Base-by-base conservation (phyloP, 2,329 filamentous ascomycete species). In the Alternaria burnsii region DNA sequence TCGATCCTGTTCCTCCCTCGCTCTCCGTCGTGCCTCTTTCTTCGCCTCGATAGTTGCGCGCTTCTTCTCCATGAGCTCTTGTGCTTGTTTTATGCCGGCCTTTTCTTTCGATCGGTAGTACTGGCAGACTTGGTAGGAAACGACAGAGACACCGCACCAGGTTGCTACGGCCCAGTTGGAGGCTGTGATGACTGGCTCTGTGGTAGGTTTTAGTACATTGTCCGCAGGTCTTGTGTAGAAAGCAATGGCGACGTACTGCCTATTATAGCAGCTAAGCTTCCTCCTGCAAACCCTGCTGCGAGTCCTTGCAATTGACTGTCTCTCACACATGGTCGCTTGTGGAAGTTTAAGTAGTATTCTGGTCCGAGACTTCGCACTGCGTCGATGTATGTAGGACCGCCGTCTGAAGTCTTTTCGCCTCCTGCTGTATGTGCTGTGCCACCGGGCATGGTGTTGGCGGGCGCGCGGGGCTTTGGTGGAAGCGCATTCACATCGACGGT, bases 231-330 rank as follows among this genome's bases (percentile, higher is more conserved):
- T n/a, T n/a, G 11, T 36, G 2, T 18, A 36, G 14, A 9, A 5
- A 7, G 12, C 9, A 10, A 34, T 36, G 36, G 20, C 32, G 11
- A 61, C 83, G 68, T 83, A 96, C 93, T 90, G 81, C 91, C 88
- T 68, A 93, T 80, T 22, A 97, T 83, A 71, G 89, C 91, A 65
- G 90, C 87, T 55, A 94, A 72, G 59, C 89, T 90, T 55, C 94
- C 94, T 32, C 92, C 80, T 4, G 86, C 90, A 64, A 93, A 91
- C 4, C 92, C 95, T 3, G 87, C 85, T 1, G 88, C 91, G 71
- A 99, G 96, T 24, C 93, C 95, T 1, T 91, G 88, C 69, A 98
- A 82, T 54, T 97, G 83, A 2, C 92, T 90, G 74, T 97, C 90
- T 62, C 94, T 85, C 20, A 92, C 91, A 78, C 95, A 98, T 0